Evolutionary conservation across 75 land plant genomes (phyloP), one percentile per base, ranked within the genome.

Genomic region (Cunninghamia lanceolata): DNA sequence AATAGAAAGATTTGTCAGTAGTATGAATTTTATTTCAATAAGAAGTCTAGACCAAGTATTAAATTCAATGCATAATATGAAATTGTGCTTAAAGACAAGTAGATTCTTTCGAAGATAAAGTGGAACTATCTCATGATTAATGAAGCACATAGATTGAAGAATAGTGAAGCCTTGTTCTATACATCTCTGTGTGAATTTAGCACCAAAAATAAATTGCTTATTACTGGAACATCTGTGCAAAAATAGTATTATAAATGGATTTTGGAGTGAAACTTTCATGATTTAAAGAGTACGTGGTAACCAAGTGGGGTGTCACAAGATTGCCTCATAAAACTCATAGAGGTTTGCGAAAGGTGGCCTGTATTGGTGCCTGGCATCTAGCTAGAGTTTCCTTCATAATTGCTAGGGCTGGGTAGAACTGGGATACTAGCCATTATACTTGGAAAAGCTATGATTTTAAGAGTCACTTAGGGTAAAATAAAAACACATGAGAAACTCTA

Each of bases 41-140:
- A 91, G 83, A 96, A 91, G 71, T 83, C 73, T 87, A 97, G 97
- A 28, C 91, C 94, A 77, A 82, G 87, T 50, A 92, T 91, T 35
- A 97, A 95, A 45, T 97, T 98, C 76, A 91, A 95, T 86, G 84
- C 99, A 46, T 89, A 99, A 32, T 98, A 98, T 89, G 99, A 98
- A 91, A 94, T 98, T 56, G 89, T 98, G 73, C 86, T 98, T 84
- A 98, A 98, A 86, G 99, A 98, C 85, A 96, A 95, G 85, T 88
- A 90, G 50, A 91, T 94, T 9, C 90, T 98, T 34, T 94, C 99
- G 1, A 96, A 94, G 87, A 93, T 98, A 47, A 98, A 93, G 86
- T 98, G 99, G 99, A 93, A 86, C 82, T 98, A 96, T 86, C 89
- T 98, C 52, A 98, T 95, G 99, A 97, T 98, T 90, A 99, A 98